Evolutionary conservation across 176 grass and related monocot species (phyloP).

Genomic region (Musa itinerans): DNA sequence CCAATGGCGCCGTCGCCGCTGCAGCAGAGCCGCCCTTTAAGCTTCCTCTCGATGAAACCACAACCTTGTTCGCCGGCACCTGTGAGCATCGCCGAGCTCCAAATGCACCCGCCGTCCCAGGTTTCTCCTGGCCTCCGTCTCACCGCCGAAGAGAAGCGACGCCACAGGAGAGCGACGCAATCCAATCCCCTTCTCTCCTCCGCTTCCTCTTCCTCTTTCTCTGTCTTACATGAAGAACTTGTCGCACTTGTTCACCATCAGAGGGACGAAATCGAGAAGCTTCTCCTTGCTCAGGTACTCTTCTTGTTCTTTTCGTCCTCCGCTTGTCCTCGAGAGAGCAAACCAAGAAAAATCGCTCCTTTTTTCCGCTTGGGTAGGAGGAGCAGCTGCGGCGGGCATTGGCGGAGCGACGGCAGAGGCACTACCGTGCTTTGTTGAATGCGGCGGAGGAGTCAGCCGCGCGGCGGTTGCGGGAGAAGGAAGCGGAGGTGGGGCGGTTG

Average conservation of each 20-base stretch:
- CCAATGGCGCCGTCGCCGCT: no score
- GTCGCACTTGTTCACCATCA: slow-evolving; percentile 34
- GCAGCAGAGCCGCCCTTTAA: no score
- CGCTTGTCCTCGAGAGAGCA: neutral
- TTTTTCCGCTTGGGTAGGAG: slow-evolving; percentile 17
- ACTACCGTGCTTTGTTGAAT: slow-evolving; percentile 29
- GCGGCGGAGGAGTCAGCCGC: slow-evolving; percentile 33
- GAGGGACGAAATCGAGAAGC: slow-evolving; percentile 42
- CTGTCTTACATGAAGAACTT: slow-evolving; percentile 38
- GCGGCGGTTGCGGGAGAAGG: slow-evolving; percentile 43
- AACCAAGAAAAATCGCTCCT: no score
- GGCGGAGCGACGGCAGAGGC: slow-evolving; percentile 35
- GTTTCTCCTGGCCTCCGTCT: neutral
- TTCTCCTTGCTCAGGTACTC: slow-evolving; percentile 57
- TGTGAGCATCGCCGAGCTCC: no score
- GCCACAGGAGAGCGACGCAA: neutral
- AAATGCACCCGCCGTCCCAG: neutral
- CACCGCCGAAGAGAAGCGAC: neutral
- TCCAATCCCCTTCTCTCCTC: neutral
- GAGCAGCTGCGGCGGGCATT: slow-evolving; percentile 44
- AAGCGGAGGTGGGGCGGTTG: slow-evolving; percentile 40
- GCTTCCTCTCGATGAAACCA: no score
- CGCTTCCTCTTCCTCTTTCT: slow-evolving; percentile 31
- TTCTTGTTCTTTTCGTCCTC: neutral
- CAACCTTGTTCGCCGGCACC: no score